A percentile compares a stretch with the other conserved stretches of the same genome.
phyloP scores from a whole-genome alignment of 2,329 filamentous ascomycete species.

The Didymellaceae sp. region DNA sequence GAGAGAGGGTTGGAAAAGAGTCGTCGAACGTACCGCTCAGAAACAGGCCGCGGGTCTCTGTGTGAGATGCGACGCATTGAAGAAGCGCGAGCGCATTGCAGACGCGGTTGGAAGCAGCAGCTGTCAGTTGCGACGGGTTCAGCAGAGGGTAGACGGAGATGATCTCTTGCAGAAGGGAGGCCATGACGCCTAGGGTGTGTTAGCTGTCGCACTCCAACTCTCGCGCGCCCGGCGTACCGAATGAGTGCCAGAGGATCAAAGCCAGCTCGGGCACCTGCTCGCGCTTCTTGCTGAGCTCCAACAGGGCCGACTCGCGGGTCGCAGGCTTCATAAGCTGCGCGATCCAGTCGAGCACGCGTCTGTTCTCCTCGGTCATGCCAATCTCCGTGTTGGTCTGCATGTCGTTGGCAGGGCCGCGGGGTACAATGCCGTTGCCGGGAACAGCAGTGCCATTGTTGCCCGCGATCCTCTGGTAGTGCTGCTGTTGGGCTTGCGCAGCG shows the following conservation, averaged over 20 bases:
- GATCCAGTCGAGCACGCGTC: constrained; percentile 90
- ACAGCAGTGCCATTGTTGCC: constrained; percentile 64
- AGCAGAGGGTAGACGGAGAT: constrained; percentile 97
- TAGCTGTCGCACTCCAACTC: constrained; percentile 10
- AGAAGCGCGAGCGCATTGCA: constrained; percentile 96
- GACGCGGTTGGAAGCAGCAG: constrained; percentile 94
- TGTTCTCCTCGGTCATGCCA: constrained; percentile 84
- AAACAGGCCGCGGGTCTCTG: constrained; percentile 92
- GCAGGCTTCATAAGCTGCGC: constrained; percentile 87
- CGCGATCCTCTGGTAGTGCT: constrained; percentile 76
- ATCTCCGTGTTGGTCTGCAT: constrained; percentile 44
- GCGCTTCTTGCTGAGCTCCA: constrained; percentile 97
- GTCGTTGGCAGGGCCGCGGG: constrained; percentile 50
- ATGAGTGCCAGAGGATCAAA: constrained; percentile 97
- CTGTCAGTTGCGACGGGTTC: constrained; percentile 95
- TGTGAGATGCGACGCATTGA: constrained; percentile 96
- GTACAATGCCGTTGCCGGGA: constrained; percentile 44
- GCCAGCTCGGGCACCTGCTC: constrained; percentile 97
- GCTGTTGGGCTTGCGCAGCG: constrained; percentile 56
- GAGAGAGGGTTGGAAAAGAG: background rate
- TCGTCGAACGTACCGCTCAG: constrained; percentile 72
- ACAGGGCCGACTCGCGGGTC: constrained; percentile 85
- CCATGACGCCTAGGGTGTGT: constrained; percentile 84
- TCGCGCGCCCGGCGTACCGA: constrained; percentile 78
- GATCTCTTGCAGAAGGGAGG: constrained; percentile 94